Evolutionary conservation across 164 flowering plant species (phyloP), one percentile per base, ranked within the genome.

Genomic region (Platanus orientalis): DNA sequence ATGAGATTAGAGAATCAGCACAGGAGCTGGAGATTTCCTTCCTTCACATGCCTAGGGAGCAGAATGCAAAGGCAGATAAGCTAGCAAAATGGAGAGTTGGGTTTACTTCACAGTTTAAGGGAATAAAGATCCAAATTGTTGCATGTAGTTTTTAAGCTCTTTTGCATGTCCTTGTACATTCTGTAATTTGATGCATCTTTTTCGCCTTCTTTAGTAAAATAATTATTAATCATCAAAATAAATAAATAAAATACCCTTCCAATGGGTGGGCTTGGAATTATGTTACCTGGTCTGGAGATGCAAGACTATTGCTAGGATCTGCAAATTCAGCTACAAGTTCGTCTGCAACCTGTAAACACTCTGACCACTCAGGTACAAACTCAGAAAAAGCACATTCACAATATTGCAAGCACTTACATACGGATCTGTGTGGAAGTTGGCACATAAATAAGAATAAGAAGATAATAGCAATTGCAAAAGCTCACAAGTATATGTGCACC

Each of bases 281-380:
- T 32, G 34, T 39, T 54, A 76, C 79, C 77, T 71, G 77, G 51
- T 76, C 73, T 25, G 77, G 80, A 25, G 80, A 61, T 25, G 71
- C 62, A 32, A 64, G 44, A 48, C 65, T 66, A 39, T 47, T 70
- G 58, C 69, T 66, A 57, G 81, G 72, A 63, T 69, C 71, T 45
- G 78, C 58, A 62, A 74, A 74, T 61, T 78, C 81, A 29, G 76
- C 76, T 30, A 71, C 78, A 45, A 77, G 76, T 64, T 74, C 80
- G 57, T 74, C 78, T 28, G 80, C 78, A 57, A 77, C 80, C 78
- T 77, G 80, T 11, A 23, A 63, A 62, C 54, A 57, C 20, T 29
- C 54, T 28, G 0, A 54, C 36, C 21, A 21, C 24, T 47, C 32
- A 29, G n/a, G 19, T 19, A 47, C 6, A 45, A 57, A 20, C 7